Conservation (phyloP, 306 rosid genomes). For the Pyrus communis region DNA sequence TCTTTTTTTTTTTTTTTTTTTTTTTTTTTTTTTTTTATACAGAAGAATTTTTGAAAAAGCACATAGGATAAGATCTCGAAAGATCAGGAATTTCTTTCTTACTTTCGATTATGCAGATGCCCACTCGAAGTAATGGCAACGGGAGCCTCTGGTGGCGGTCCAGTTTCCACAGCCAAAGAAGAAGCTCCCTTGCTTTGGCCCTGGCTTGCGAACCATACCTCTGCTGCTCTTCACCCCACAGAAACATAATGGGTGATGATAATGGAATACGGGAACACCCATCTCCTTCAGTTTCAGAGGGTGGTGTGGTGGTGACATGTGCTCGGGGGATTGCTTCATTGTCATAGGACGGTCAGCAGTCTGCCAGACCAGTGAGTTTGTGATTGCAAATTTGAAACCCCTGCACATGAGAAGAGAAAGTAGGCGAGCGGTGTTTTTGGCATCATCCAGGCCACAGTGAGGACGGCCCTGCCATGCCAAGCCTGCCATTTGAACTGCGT, state of each 20-base stretch:
- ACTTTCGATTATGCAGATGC: constrained; percentile 39
- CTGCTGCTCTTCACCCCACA: constrained; percentile 82
- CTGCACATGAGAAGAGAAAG: constrained; percentile 65
- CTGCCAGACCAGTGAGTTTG: constrained; percentile 65
- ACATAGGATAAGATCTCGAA: constrained; percentile 28
- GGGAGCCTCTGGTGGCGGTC: constrained; percentile 68
- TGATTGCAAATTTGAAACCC: constrained; percentile 70
- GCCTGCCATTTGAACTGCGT: constrained; percentile 86
- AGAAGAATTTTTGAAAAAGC: constrained; percentile 29
- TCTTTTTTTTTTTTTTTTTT: background rate
- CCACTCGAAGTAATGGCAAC: constrained; percentile 92
- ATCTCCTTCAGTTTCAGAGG: constrained; percentile 51
- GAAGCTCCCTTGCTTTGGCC: constrained; percentile 72
- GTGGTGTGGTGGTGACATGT: constrained; percentile 30
- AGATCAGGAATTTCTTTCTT: constrained; percentile 25
- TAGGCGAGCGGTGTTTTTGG: constrained; percentile 81
- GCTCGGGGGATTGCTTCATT: constrained; percentile 59
- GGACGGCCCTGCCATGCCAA: constrained; percentile 90
- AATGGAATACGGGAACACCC: constrained; percentile 33
- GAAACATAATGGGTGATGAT: constrained; percentile 50
- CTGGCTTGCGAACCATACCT: constrained; percentile 67
- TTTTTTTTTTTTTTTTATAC: constrained; percentile 17
- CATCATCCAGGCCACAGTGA: constrained; percentile 93
- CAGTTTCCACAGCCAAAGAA: constrained; percentile 93
- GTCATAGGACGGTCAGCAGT: constrained; percentile 42